Evolutionary conservation across 768 basidiomycete species (phyloP), one percentile per base, ranked within the genome.

Genomic region (Coprinopsis cinerea): DNA sequence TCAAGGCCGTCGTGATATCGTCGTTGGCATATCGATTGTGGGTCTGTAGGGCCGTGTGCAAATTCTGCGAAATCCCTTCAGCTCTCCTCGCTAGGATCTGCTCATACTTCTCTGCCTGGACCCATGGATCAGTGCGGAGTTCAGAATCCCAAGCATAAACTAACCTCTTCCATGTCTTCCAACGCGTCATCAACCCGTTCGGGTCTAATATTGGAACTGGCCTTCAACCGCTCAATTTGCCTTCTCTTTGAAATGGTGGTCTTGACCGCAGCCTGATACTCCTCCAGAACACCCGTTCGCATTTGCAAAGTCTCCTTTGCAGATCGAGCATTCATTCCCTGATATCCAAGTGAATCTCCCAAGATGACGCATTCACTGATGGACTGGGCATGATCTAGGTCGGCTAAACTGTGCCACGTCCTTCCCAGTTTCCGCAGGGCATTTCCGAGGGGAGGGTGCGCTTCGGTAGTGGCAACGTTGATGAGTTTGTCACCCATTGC

Each of bases 341-440:
- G 94, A 66, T 99, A 99, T 1, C 92, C 92, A 46, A 98, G 71
- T 0, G 92, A 86, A 66, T 99, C 96, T n/a, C 93, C 94, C 23
- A 99, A 68, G 36, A 97, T 85, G 24, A 98, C 91, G 57, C 90
- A 92, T 75, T 97, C 95, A 58, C 88, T 92, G 53, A 92, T 88
- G 26, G 91, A 83, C 66, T 96, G 91, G 2, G 92, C 88, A 54
- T 89, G 86, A 56, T 92, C 86, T 51, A 96, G 77, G 61, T 94
- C 93, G 2, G 91, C 83, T 14, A 94, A 67, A 62, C 80, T 87
- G 61, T 97, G 93, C 79, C 85, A 91, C 5, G 82, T 77, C 51
- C 94, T 75, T 6, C 94, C 94, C 37, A 94, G 67, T 67, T 94
- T 93, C 53, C 85, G 80, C 53, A 96, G 64, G 0, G 92, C 92